Percentiles rank a stretch among this genome's conserved stretches.
Conservation (phyloP, 768 basidiomycete genomes). For the Lentinus brumalis region DNA sequence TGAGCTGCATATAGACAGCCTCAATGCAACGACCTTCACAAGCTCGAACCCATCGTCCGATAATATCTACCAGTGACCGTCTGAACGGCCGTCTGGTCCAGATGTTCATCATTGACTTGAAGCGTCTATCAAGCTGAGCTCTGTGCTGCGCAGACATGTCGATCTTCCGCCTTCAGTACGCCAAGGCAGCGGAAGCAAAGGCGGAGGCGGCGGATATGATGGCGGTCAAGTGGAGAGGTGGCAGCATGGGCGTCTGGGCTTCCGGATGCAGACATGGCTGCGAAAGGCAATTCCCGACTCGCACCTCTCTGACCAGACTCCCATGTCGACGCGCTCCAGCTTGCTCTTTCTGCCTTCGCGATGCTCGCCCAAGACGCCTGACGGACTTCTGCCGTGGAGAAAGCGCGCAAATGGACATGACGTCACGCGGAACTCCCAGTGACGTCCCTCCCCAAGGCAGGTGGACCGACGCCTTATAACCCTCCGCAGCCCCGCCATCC, state of each 20-base stretch:
- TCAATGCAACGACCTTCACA: too few species aligned
- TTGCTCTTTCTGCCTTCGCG: too few species aligned
- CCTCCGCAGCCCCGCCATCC: not conserved
- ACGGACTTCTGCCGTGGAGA: not conserved
- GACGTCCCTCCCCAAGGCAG: slow-evolving; percentile 9
- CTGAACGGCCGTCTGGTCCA: not conserved
- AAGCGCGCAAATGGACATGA: not conserved
- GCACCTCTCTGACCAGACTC: not conserved
- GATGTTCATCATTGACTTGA: not conserved
- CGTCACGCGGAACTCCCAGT: slow-evolving; percentile 10
- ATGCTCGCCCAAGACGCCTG: too few species aligned
- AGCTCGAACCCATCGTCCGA: too few species aligned
- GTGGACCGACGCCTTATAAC: slow-evolving; percentile 10
- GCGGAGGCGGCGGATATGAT: not conserved
- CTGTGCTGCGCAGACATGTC: not conserved
- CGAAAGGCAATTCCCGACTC: not conserved
- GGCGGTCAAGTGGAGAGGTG: not conserved
- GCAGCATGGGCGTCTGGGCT: not conserved
- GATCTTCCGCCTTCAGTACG: too few species aligned
- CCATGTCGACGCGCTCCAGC: too few species aligned
- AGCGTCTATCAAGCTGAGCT: not conserved
- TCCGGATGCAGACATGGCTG: not conserved
- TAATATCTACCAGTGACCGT: too few species aligned
- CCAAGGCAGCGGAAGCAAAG: too few species aligned
- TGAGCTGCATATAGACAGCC: too few species aligned